These are phyloP conservation scores for Daldinia bambusicola DNA, from an alignment of 495 filamentous ascomycete species.

Conservation along the genomic window DNA sequence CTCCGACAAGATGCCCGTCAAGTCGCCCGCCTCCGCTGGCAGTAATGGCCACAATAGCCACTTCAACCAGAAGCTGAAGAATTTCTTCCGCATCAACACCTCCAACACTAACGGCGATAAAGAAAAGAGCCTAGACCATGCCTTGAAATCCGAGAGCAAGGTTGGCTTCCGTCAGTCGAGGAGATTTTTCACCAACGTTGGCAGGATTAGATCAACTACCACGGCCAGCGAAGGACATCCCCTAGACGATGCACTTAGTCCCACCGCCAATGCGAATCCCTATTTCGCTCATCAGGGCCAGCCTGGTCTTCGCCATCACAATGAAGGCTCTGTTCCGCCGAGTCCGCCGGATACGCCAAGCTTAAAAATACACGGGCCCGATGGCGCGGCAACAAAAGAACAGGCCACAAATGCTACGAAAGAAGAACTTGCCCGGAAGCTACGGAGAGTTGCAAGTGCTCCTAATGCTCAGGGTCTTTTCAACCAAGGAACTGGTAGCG, in stretches of 20 bases:
- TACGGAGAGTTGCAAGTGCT: slow-evolving; percentile 92
- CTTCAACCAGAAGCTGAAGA: slow-evolving; percentile 89
- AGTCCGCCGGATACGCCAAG: slow-evolving; percentile 94
- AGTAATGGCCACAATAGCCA: slow-evolving; percentile 62
- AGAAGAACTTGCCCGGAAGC: slow-evolving; percentile 90
- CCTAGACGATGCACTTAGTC: slow-evolving; percentile 87
- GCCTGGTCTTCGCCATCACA: slow-evolving; percentile 90
- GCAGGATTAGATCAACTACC: slow-evolving; percentile 81
- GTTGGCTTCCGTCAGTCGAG: slow-evolving; percentile 81
- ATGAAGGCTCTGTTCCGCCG: slow-evolving; percentile 92
- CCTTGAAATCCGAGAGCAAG: slow-evolving; percentile 63
- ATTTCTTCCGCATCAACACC: slow-evolving; percentile 96
- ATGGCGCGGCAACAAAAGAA: slow-evolving; percentile 65
- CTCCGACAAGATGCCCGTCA: slow-evolving; percentile 47
- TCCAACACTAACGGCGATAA: slow-evolving; percentile 55
- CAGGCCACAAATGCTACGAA: slow-evolving; percentile 83
- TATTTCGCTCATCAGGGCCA: slow-evolving; percentile 98
- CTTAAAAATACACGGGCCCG: slow-evolving; percentile 75
- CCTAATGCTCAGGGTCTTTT: slow-evolving; percentile 97
- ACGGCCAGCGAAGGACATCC: slow-evolving; percentile 94
- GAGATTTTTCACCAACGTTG: slow-evolving; percentile 77
- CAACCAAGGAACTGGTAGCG: slow-evolving; percentile 66
- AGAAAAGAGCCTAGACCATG: slow-evolving; percentile 56
- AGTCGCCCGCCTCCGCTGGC: slow-evolving; percentile 41
- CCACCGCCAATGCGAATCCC: slow-evolving; percentile 93